These are phyloP conservation scores for Capsella rubella DNA, from an alignment of 441 rosid genomes.

Conservation along the genomic window DNA sequence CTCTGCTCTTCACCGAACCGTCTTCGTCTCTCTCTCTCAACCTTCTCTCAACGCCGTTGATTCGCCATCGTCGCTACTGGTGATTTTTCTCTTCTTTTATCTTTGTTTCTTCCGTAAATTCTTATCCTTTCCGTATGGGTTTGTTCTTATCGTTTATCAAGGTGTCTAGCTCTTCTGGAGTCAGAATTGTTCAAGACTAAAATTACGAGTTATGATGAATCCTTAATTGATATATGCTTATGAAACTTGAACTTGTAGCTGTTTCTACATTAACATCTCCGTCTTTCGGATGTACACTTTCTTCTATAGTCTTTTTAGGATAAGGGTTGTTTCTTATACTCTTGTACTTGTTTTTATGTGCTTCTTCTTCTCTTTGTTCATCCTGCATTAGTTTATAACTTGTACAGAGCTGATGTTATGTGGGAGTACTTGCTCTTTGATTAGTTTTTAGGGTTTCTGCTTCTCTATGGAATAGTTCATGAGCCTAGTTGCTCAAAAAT, in stretches of 20 bases:
- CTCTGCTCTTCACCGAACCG: conserved; percentile 6
- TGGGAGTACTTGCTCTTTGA: too few species aligned
- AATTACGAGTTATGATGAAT: background rate
- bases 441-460: background rate
- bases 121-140: background rate
- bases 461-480: background rate
- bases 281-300: background rate
- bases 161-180: background rate
- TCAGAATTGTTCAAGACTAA: conserved; percentile 3
- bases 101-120: background rate
- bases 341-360: background rate
- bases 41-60: conserved; percentile 32
- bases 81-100: conserved; percentile 9
- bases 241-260: background rate
- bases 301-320: background rate
- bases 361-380: background rate
- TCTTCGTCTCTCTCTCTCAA: conserved; percentile 10
- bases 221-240: background rate
- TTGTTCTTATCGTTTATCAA: background rate
- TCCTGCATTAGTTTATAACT: conserved; percentile 8
- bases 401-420: background rate
- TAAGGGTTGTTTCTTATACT: background rate
- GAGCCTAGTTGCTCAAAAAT: background rate
- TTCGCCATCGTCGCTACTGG: conserved; percentile 31
- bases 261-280: background rate